Evolutionary conservation across 129 eudicot genomes (phyloP), one percentile per base, ranked within the genome.

Genomic region (Deinandra increscens): DNA sequence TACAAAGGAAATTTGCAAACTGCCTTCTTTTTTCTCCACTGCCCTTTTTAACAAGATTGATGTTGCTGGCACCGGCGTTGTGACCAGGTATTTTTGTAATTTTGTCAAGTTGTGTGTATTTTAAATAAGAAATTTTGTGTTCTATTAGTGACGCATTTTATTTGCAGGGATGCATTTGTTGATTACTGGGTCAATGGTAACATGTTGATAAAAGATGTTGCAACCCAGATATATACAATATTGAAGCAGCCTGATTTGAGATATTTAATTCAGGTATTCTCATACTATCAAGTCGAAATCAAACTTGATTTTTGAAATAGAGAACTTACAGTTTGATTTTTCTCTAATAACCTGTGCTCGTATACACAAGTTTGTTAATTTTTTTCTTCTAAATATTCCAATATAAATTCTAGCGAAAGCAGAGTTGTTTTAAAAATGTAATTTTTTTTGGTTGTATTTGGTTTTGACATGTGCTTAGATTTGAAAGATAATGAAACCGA

Each of bases 1-100:
- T 58, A 91, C 97, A 5, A 87, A 88, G 75, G 97, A 91, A 70
- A 76, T 91, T 10, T 91, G 96, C 85, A 91, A 91, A 82, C 81
- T 91, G 49, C 96, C 97, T 3, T 87, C 97, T 9, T 91, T 87
- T 78, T 85, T 91, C 82, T 91, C 97, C 66, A 73, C 84, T 64
- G 93, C 86, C 3, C 90, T 91, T 49, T 91, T 91, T 49, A 85
- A 75, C 74, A 80, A 84, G 85, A 91, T 91, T 38, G 96, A 91
- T 38, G 79, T 75, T 29, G 78, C 76, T 31, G 75, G 81, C 51
- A 83, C 88, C 5, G 97, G 93, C 13, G 72, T 84, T 70, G 93
- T 91, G 43, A 85, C 96, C 72, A 88, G 97, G 97, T 91, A 84
- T 58, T 20, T 29, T 44, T 71, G 20, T 63, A 29, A 26, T 26